Evolutionary conservation across 176 grass and related monocot species (phyloP), one percentile per base, ranked within the genome.

Genomic region (Oryza longistaminata): DNA sequence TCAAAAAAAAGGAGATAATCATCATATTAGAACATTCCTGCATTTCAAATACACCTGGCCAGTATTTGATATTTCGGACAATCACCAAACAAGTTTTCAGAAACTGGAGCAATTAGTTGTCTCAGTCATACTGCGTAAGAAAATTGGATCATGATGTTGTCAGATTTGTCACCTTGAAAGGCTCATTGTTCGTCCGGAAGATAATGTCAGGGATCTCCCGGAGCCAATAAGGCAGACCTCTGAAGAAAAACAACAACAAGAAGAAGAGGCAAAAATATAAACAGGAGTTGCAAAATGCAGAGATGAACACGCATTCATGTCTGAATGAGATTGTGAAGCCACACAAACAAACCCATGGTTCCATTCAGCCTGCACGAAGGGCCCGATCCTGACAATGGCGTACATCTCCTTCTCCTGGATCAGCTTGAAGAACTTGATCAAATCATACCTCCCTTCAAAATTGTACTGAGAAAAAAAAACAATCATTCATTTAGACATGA

Each of bases 321-420:
- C 7, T 82, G 11, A 82, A 52, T 42, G 78, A 67, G 85, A 92
- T 60, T 31, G 52, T 22, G 45, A 39, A 82, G 49, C 12, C 40
- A 80, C 49, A 83, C 40, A 66, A 64, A 93, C 84, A 64, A 80
- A 97, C 96, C 96, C 96, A 92, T 92, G 83, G 71, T 98, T 92
- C 96, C 96, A 95, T 83, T 98, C 93, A 0, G 93, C 96, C 88
- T 98, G 89, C 22, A 98, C 71, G 86, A 92, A 98, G 77, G 96
- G 96, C 22, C 96, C 96, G 46, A 98, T 85, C 70, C 96, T 86
- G 49, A 98, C 87, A 13, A 83, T 71, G 67, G 73, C 87, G 69
- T 76, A 95, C 93, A 98, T 90, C 14, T 71, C 64, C 0, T 95
- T 39, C 78, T 89, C 71, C 73, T 93, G 83, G 71, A 98, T 52